phyloP scores from a whole-genome alignment of 371 early-diverging fungal genomes.

The Mucor mucedo region DNA sequence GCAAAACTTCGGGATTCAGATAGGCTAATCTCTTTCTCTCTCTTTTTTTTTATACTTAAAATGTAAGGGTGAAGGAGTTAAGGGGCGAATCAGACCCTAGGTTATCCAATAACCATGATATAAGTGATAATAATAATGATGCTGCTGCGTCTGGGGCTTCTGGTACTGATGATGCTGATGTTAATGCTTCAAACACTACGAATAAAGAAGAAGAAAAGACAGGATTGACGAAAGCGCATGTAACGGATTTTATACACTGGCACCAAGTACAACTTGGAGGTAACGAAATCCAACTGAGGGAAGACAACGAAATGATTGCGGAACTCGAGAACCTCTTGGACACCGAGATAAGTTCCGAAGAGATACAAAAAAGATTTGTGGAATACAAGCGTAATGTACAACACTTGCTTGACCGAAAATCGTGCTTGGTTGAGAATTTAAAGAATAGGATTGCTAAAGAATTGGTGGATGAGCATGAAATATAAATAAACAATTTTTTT shows the following conservation, averaged over 20 bases:
- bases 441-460: constrained; percentile 36
- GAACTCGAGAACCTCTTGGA: not conserved
- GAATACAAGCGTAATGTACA: constrained; percentile 56
- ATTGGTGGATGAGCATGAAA: constrained; percentile 28
- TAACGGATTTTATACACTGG: constrained; percentile 60
- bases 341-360: too few relatives aligned
- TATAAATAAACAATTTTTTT: constrained; percentile 1
- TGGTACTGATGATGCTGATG: too few relatives aligned
- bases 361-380: constrained; percentile 11
- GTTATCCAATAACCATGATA: constrained; percentile 1
- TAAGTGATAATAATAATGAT: not conserved
- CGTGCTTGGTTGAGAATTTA: constrained; percentile 35
- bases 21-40: not conserved
- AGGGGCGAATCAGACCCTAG: constrained; percentile 52
- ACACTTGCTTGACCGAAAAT: constrained; percentile 52
- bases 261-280: constrained; percentile 82
- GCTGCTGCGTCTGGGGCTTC: too few relatives aligned
- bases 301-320: constrained; percentile 32
- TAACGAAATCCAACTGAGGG: constrained; percentile 72
- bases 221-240: constrained; percentile 3
- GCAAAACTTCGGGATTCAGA: constrained; percentile 9
- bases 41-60: not conserved
- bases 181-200: too few relatives aligned
- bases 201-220: not conserved
- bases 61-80: constrained; percentile 42